These are phyloP conservation scores for Scleromitrula shiraiana DNA, from an alignment of 2,329 filamentous ascomycete species.

Conservation along the genomic window DNA sequence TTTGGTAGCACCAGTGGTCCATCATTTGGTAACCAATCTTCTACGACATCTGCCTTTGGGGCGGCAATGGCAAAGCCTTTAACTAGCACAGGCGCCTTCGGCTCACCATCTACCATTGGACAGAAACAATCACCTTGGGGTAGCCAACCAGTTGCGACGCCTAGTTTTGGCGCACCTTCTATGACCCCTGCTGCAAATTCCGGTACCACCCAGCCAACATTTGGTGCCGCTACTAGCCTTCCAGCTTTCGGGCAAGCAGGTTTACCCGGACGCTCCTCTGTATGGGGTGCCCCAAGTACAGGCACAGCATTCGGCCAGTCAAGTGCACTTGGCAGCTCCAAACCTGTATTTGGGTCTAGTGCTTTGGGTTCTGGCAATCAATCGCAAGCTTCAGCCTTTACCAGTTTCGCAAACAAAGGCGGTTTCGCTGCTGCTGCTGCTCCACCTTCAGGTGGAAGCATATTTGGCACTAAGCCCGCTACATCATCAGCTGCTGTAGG, in stretches of 20 bases:
- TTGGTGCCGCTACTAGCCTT: constrained; percentile 41
- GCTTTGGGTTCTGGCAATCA: constrained; percentile 21
- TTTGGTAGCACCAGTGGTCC: constrained; percentile 23
- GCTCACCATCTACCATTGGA: constrained; percentile 21
- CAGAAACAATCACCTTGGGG: constrained; percentile 11
- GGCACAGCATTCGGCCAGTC: constrained; percentile 46
- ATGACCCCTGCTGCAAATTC: constrained; percentile 21
- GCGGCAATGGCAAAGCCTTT: constrained; percentile 24
- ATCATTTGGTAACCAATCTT: constrained; percentile 6
- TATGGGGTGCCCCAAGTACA: constrained; percentile 39
- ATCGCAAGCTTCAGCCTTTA: constrained; percentile 38
- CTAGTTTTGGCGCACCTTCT: constrained; percentile 30
- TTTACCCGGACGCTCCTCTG: constrained; percentile 41
- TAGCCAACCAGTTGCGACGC: constrained; percentile 42
- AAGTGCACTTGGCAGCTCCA: constrained; percentile 36
- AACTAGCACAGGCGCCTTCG: constrained; percentile 30
- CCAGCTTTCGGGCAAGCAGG: constrained; percentile 30
- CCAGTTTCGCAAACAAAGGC: constrained; percentile 45
- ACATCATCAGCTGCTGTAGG: constrained; percentile 12
- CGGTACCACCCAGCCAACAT: constrained; percentile 35
- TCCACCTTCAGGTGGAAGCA: constrained; percentile 28
- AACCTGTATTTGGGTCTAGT: constrained; percentile 31
- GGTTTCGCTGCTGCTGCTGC: constrained; percentile 40
- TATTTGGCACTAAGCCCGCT: constrained; percentile 23
- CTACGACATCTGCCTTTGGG: constrained; percentile 29